Evolutionary conservation across 768 basidiomycete genomes (phyloP).

Genomic region (Suillus subaureus): DNA sequence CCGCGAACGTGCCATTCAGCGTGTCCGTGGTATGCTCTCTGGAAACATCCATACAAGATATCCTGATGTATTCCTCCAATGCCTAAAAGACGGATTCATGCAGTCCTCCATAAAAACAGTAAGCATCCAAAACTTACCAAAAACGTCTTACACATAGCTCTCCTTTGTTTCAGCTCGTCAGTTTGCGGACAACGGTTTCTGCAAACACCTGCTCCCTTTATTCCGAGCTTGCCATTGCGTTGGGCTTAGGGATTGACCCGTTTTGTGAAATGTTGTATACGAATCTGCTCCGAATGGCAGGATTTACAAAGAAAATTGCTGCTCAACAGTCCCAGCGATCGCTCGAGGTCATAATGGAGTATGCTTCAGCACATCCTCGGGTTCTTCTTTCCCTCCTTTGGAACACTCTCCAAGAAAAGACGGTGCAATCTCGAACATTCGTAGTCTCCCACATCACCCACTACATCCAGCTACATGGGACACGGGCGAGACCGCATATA

Average conservation of each 20-base stretch:
- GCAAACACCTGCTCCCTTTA: conserved; percentile 79
- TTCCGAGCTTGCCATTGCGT: conserved; percentile 64
- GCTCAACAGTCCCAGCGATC: conserved; percentile 83
- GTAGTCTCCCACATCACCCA: conserved; percentile 70
- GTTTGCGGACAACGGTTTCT: conserved; percentile 90
- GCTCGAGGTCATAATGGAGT: conserved; percentile 64
- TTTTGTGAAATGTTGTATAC: conserved; percentile 76
- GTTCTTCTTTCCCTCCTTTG: conserved; percentile 68
- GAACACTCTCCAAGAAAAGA: conserved; percentile 78
- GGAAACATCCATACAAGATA: conserved; percentile 80
- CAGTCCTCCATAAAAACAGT: conserved; percentile 87
- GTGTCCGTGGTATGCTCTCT: conserved; percentile 87
- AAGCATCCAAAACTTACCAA: conserved; percentile 30
- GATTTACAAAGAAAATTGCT: conserved; percentile 90
- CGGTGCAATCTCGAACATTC: conserved; percentile 68
- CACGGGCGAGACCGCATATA: conserved; percentile 61
- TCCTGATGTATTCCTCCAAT: conserved; percentile 70
- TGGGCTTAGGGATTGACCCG: conserved; percentile 74
- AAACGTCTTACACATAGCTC: not conserved
- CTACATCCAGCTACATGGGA: conserved; percentile 75
- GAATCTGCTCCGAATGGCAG: conserved; percentile 84
- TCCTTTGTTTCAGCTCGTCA: conserved; percentile 59
- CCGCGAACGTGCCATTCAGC: conserved; percentile 75
- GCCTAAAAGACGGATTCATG: conserved; percentile 76
- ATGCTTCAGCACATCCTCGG: conserved; percentile 73